Conservation (phyloP, 2,329 filamentous ascomycete species). For the Xylaria polymorpha region DNA sequence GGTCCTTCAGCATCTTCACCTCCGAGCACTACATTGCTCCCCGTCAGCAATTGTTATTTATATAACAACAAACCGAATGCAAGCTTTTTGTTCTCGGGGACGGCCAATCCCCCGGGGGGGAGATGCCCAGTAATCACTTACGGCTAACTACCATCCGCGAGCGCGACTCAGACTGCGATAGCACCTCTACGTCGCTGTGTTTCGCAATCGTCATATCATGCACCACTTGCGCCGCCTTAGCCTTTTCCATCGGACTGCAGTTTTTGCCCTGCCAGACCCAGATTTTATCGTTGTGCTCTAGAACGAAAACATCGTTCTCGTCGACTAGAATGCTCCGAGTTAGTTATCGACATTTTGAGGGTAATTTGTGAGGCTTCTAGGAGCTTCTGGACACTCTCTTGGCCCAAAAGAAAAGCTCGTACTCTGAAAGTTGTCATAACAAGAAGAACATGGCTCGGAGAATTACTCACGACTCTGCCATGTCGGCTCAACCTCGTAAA, state of each 20-base stretch:
- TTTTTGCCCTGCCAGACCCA: slow-evolving; percentile 76
- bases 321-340: slow-evolving; percentile 55
- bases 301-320: slow-evolving; percentile 73
- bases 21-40: slow-evolving; percentile 57
- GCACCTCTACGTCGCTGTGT: slow-evolving; percentile 72
- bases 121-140: slow-evolving; percentile 3
- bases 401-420: too few relatives aligned
- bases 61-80: background rate
- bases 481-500: slow-evolving; percentile 71
- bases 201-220: slow-evolving; percentile 73
- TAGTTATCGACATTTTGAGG: too few relatives aligned
- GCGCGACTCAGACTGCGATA: slow-evolving; percentile 69
- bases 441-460: too few relatives aligned
- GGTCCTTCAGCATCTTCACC: slow-evolving; percentile 53
- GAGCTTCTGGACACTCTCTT: too few relatives aligned
- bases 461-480: slow-evolving; percentile 60
- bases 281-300: slow-evolving; percentile 72
- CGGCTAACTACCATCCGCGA: slow-evolving; percentile 64
- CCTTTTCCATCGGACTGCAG: slow-evolving; percentile 76
- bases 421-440: too few relatives aligned
- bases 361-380: too few relatives aligned
- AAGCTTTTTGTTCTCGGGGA: background rate
- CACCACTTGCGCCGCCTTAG: slow-evolving; percentile 74
- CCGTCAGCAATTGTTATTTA: background rate
- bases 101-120: too few relatives aligned